A percentile compares a stretch with the other conserved stretches of the same genome.
These are phyloP conservation scores for Thelephora ganbajun DNA, from an alignment of 768 basidiomycete species.

Conservation along the genomic window DNA sequence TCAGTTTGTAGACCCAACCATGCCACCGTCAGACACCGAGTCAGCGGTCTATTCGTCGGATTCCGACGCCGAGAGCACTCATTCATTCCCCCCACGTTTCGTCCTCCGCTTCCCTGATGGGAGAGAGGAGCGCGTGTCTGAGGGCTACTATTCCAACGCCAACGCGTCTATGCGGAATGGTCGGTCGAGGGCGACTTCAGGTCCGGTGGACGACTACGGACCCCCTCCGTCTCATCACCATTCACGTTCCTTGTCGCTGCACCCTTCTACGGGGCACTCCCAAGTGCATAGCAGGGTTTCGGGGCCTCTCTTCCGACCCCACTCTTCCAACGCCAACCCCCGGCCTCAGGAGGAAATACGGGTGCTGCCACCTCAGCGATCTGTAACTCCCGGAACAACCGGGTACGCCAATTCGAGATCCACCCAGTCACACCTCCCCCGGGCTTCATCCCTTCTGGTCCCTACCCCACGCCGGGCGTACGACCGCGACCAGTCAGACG, in stretches of 20 bases:
- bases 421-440: slow-evolving; percentile 11
- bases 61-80: slow-evolving; percentile 27
- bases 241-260: not conserved
- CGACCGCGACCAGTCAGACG: slow-evolving; percentile 10
- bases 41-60: slow-evolving; percentile 19
- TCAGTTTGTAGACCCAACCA: slow-evolving; percentile 26
- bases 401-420: slow-evolving; percentile 7
- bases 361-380: slow-evolving; percentile 3
- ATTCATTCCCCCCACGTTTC: slow-evolving; percentile 56
- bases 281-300: not conserved
- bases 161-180: not conserved
- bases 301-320: not conserved
- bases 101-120: slow-evolving; percentile 56
- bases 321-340: not conserved
- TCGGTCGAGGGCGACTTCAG: not conserved
- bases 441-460: slow-evolving; percentile 19
- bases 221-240: not conserved
- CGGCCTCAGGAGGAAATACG: not conserved
- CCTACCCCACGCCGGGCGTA: slow-evolving; percentile 18
- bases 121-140: slow-evolving; percentile 49
- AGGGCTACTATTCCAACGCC: slow-evolving; percentile 8
- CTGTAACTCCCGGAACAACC: slow-evolving; percentile 7
- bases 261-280: not conserved
- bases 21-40: slow-evolving; percentile 15
- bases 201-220: not conserved